Evolutionary conservation across 805 yeast genomes (phyloP), one percentile per base, ranked within the genome.

Genomic region (Candida vartiovaarae): DNA sequence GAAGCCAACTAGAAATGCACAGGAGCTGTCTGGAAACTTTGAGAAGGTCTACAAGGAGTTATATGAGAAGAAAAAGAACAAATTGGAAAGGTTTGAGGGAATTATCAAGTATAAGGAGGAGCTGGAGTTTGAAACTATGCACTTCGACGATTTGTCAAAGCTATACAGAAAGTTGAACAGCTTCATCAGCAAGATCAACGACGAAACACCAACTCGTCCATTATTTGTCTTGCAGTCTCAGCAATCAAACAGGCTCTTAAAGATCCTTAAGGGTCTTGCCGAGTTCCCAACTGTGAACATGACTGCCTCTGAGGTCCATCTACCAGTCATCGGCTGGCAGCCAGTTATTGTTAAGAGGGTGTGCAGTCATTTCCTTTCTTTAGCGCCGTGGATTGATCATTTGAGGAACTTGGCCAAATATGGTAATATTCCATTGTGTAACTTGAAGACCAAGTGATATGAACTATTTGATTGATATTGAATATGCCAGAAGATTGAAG

Each of bases 281-380:
- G 80, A 75, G 23, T 71, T 82, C 51, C 95, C 95, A 4, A 68
- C 78, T 1, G 65, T 89, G 32, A 72, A 72, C 44, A 74, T 84
- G 75, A 68, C 72, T 20, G 68, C 77, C 23, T 71, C 77, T 37
- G 85, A 81, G 51, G 56, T 78, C 20, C 65, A 77, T 1, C 61
- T 84, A 29, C 89, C 91, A 8, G 82, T 90, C 4, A 65, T 90
- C 41, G 83, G 89, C 4, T 89, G 96, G 96, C 93, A 87, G 59
- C 61, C 76, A 2, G 66, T 78, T 10, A 71, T 87, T 6, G 67
- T 81, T 42, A 81, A 79, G 49, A 67, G 87, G 49, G 66, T 87
- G 4, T 70, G 82, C 35, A 82, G 80, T 52, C 89, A 84, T 50
- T 79, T 80, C 59, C 70, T 91, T 37, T 78, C 86, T 0, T 64